Evolutionary conservation across 805 yeast species (phyloP).

Genomic region (Teunomyces stri): DNA sequence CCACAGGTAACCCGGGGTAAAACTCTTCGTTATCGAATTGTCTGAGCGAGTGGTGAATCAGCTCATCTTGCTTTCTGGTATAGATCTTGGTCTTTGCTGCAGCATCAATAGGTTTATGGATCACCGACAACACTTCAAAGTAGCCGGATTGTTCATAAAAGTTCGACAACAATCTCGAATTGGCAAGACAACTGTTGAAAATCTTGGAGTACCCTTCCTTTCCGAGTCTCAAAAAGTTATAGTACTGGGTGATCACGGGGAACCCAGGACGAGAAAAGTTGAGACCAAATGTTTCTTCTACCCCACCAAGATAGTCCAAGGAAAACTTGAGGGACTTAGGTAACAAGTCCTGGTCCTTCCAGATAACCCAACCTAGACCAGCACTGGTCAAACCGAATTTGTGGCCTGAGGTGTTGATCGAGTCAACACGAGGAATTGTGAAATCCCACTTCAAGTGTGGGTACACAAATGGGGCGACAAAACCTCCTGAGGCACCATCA

Average conservation of each 20-base stretch:
- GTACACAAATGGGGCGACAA: constrained; percentile 79
- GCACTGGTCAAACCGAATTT: constrained; percentile 89
- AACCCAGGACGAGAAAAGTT: constrained; percentile 92
- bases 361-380: constrained; percentile 90
- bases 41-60: constrained; percentile 2
- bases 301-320: constrained; percentile 81
- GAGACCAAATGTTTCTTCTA: constrained; percentile 81
- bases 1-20: constrained; percentile 84
- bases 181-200: constrained; percentile 61
- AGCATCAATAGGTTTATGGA: constrained; percentile 57
- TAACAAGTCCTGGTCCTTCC: constrained; percentile 63
- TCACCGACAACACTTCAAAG: constrained; percentile 72
- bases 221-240: constrained; percentile 71
- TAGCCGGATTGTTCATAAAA: constrained; percentile 63
- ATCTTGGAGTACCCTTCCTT: constrained; percentile 63
- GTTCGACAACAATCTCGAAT: constrained; percentile 66
- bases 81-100: constrained; percentile 14
- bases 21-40: constrained; percentile 43
- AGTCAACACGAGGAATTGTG: constrained; percentile 67
- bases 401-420: constrained; percentile 90
- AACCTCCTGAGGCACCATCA: constrained; percentile 91
- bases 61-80: constrained; percentile 15
- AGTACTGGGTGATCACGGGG: constrained; percentile 88
- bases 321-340: constrained; percentile 76
- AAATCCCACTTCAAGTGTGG: constrained; percentile 87